Evolutionary conservation across 805 yeast genomes (phyloP), one percentile per base, ranked within the genome.

Genomic region (Debaryomyces castellii): DNA sequence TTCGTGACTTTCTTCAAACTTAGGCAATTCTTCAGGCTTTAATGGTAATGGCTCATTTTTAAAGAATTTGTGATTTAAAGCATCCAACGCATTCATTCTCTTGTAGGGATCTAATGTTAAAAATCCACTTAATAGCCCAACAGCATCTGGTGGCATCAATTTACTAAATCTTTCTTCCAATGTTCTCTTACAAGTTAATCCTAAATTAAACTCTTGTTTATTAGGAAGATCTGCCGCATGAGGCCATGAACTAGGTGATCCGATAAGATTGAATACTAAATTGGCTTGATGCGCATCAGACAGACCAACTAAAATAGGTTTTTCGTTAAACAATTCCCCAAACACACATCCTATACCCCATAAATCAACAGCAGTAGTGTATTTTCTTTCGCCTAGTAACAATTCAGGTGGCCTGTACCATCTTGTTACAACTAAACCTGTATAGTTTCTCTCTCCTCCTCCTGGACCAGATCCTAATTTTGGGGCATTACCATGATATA

Each of bases 381-480:
- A 92, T 48, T 78, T 73, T 54, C 86, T 76, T 53, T 90, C 96
- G 3, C 97, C 97, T 43, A 94, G 67, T 12, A 94, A 75, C 16
- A 94, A 73, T 63, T 92, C 99, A 0, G 98, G 99, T 1, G 99
- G 96, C 47, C 99, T 74, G 65, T 95, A 94, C 99, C 99, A 94
- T 52, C 99, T 69, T 0, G 99, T 94, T 32, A 94, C 98, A 2
- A 94, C 99, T 44, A 80, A 58, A 1, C 80, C 83, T 0, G 85
- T 80, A 53, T 80, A 80, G 17, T 69, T 69, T 40, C 74, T 61
- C 42, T 67, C 71, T 0, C 83, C 83, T 3, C 83, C 83, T 2
- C 84, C 83, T 0, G 83, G 83, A 0, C 84, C 84, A 39, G 60
- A 60, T 3, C 73, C 76, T 3, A 67, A 50, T 11, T 69, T 71